phyloP scores from a whole-genome alignment of 345 rosid species.

The Lumnitzera littorea region DNA sequence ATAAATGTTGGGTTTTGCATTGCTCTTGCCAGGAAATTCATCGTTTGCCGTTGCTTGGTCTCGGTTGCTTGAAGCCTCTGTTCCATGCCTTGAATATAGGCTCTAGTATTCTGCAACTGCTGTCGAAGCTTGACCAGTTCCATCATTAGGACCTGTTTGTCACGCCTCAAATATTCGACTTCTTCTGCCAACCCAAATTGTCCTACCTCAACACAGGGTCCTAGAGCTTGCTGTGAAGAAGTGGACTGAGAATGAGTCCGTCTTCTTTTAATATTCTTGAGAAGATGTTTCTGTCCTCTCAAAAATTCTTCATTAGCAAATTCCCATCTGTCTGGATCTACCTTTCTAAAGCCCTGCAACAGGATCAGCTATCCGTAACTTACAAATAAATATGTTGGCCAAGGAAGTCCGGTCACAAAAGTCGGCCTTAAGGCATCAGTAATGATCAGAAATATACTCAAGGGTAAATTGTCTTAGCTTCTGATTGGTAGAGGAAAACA shows the following conservation, averaged over 20 bases:
- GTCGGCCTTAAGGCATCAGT: not conserved
- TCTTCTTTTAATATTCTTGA: conserved; percentile 55
- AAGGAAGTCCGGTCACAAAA: not conserved
- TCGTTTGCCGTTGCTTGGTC: conserved; percentile 77
- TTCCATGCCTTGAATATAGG: conserved; percentile 56
- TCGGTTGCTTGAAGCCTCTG: conserved; percentile 57
- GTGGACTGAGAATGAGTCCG: too few relatives aligned
- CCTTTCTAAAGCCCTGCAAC: conserved; percentile 75
- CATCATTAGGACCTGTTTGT: conserved; percentile 47
- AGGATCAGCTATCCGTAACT: not conserved
- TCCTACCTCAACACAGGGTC: conserved; percentile 45
- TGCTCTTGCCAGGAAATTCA: conserved; percentile 72
- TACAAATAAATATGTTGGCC: not conserved
- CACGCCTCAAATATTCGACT: conserved; percentile 45
- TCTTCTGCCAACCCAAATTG: conserved; percentile 40
- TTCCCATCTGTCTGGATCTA: conserved; percentile 85
- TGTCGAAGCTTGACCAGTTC: conserved; percentile 68
- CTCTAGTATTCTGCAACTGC: conserved; percentile 57
- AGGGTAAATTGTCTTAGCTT: too few relatives aligned
- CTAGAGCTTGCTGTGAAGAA: conserved; percentile 19
- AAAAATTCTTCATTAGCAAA: conserved; percentile 85
- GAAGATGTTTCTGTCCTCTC: conserved; percentile 74
- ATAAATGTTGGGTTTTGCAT: conserved; percentile 58
- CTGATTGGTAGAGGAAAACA: too few relatives aligned
- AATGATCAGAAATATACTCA: too few relatives aligned